Evolutionary conservation across 1,284 basidiomycete genomes (phyloP), one percentile per base, ranked within the genome.

Genomic region (Hymenochaete sp.): DNA sequence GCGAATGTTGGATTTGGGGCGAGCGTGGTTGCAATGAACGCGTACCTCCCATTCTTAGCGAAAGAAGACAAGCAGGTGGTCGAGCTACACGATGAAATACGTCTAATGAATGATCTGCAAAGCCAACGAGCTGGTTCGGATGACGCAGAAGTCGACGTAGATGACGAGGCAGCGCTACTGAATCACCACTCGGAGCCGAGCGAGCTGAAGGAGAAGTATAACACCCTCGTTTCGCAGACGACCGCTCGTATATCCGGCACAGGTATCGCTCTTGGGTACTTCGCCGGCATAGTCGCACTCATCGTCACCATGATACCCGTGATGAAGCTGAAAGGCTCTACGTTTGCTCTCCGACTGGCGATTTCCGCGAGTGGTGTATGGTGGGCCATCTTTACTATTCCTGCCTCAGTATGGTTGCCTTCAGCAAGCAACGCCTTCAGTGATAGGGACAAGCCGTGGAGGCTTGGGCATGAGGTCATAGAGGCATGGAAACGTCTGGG

Each of bases 1-100:
- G 81, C 90, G 4, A 92, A 91, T 57, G 79, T 91, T 11, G 76
- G 80, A 1, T 93, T 93, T 52, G 86, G 90, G 1, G 82, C 81
- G 0, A 85, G 82, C 9, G 71, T 82, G 10, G 92, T 96, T 6
- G 90, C 90, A 28, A 78, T 91, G 68, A 96, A 96, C 57, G 78
- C 89, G 0, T 93, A 93, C 62, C 72, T 96, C 3, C 90, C 91
- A 0, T 69, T 67, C 0, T 69, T 93, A 1, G 86, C 88, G 0
- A 71, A 73, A 49, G 73, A 77, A 28, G 73, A 80, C 0, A 73
- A 75, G 3, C 75, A 78, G 39, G 81, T 87, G 1, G 56, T 70
- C 5, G 55, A 63, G n/a, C 68, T 73, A 0, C 62, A 61, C 25
- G 58, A 57, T 2, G 64, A 71, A 42, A 56, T 76, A 36, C 38